Evolutionary conservation across 1,284 basidiomycete genomes (phyloP).

Genomic region (Ceratobasidium sp.): DNA sequence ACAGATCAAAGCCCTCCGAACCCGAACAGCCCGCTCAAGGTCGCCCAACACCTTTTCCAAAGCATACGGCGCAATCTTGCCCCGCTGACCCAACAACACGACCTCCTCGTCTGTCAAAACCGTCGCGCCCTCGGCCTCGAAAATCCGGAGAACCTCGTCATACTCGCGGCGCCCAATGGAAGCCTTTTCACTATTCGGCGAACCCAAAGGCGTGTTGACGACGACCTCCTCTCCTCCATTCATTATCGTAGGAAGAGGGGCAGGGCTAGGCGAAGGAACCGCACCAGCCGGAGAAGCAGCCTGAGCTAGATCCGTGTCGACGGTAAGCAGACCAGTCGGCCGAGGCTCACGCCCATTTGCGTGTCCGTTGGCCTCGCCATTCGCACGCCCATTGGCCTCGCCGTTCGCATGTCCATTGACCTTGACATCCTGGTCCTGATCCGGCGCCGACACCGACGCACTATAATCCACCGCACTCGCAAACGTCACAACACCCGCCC

Average conservation of each 20-base stretch:
- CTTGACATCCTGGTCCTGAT: slow-evolving; percentile 8
- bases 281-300: slow-evolving; percentile 51
- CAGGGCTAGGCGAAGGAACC: not conserved
- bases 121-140: slow-evolving; percentile 72
- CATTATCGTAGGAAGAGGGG: not conserved
- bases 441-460: slow-evolving; percentile 47
- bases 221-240: slow-evolving; percentile 49
- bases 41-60: slow-evolving; percentile 93
- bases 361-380: slow-evolving; percentile 56
- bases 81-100: slow-evolving; percentile 87
- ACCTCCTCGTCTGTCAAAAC: slow-evolving; percentile 93
- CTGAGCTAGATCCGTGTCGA: slow-evolving; percentile 52
- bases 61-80: slow-evolving; percentile 94
- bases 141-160: slow-evolving; percentile 88
- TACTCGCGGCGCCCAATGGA: slow-evolving; percentile 62
- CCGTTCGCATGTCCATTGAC: slow-evolving; percentile 62
- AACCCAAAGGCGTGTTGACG: slow-evolving; percentile 49
- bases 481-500: slow-evolving; percentile 51
- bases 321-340: slow-evolving; percentile 48
- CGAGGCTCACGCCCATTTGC: slow-evolving; percentile 18
- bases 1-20: slow-evolving; percentile 93
- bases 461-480: slow-evolving; percentile 58
- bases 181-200: slow-evolving; percentile 48
- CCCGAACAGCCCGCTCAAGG: slow-evolving; percentile 84
- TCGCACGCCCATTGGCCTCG: slow-evolving; percentile 49